Percentiles rank a stretch among this genome's conserved stretches.
phyloP scores from a whole-genome alignment of 2,329 filamentous ascomycete species.

The Aureobasidium zeae region DNA sequence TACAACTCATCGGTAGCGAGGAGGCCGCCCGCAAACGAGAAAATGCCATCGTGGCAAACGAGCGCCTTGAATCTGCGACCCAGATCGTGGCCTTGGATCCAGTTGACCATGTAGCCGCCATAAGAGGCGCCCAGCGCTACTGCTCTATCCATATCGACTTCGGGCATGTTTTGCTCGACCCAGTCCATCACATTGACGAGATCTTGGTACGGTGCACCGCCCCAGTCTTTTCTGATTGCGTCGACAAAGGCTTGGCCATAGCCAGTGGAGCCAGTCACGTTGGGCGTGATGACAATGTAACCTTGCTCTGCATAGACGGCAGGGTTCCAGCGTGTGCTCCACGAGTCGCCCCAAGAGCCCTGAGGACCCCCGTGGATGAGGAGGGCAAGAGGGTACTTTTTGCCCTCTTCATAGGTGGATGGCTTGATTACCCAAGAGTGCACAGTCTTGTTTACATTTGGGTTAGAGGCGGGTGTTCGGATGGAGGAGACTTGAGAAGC shows the following conservation, averaged over 20 bases:
- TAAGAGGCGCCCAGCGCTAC: slow-evolving; percentile 69
- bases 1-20: slow-evolving; percentile 43
- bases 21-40: slow-evolving; percentile 44
- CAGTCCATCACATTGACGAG: slow-evolving; percentile 70
- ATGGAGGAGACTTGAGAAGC: slow-evolving; percentile 56
- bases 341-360: slow-evolving; percentile 63
- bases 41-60: slow-evolving; percentile 81
- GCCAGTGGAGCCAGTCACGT: slow-evolving; percentile 73
- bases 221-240: slow-evolving; percentile 73
- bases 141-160: slow-evolving; percentile 58
- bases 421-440: slow-evolving; percentile 61
- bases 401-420: slow-evolving; percentile 53
- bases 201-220: slow-evolving; percentile 74
- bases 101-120: slow-evolving; percentile 73
- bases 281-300: slow-evolving; percentile 72
- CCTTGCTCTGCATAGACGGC: slow-evolving; percentile 81
- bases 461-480: slow-evolving; percentile 56
- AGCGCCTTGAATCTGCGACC: slow-evolving; percentile 80
- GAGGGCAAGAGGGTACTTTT: slow-evolving; percentile 71
- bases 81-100: slow-evolving; percentile 80
- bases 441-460: slow-evolving; percentile 45
- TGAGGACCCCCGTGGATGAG: slow-evolving; percentile 79
- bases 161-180: slow-evolving; percentile 55
- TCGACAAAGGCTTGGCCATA: slow-evolving; percentile 72
- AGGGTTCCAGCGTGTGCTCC: slow-evolving; percentile 79